These are phyloP conservation scores for Trametes sanguinea DNA, from an alignment of 768 basidiomycete species.

Conservation along the genomic window DNA sequence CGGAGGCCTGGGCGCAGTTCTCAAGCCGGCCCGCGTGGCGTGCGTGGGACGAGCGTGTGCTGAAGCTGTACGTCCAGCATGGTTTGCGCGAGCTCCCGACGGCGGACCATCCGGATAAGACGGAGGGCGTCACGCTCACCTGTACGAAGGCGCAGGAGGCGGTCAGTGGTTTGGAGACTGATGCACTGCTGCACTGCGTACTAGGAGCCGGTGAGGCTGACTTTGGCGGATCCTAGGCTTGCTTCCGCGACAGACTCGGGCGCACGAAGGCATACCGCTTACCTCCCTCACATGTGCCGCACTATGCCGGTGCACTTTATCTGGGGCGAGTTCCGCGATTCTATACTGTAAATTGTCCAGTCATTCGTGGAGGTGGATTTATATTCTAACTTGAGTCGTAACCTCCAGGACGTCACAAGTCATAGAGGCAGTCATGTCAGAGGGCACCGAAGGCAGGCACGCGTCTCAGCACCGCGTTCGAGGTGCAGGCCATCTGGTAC, in stretches of 20 bases:
- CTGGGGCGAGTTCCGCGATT: conserved; percentile 45
- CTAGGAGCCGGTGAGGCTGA: too few species aligned
- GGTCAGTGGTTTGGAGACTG: conserved; percentile 13
- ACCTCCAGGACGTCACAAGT: neutral
- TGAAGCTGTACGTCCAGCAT: conserved; percentile 2
- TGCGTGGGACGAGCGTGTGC: conserved; percentile 15
- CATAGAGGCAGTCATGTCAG: neutral
- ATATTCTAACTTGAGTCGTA: too few species aligned
- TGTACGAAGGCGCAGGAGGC: conserved; percentile 50
- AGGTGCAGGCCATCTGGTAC: conserved; percentile 4
- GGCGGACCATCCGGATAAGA: conserved; percentile 42
- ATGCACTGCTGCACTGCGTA: neutral
- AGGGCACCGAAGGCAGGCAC: conserved; percentile 1
- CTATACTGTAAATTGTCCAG: neutral
- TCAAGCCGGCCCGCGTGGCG: conserved; percentile 12
- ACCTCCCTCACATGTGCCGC: conserved; percentile 36
- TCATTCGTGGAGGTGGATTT: too few species aligned
- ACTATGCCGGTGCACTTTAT: conserved; percentile 47
- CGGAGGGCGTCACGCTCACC: conserved; percentile 51
- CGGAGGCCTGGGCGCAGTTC: conserved; percentile 46
- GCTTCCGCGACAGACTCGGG: conserved; percentile 43
- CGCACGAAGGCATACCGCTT: conserved; percentile 36
- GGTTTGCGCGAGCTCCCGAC: conserved; percentile 40
- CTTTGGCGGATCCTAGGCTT: conserved; percentile 28
- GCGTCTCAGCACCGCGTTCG: conserved; percentile 6